Evolutionary conservation across 306 rosid genomes (phyloP).

Genomic region (Nissolia schottii): DNA sequence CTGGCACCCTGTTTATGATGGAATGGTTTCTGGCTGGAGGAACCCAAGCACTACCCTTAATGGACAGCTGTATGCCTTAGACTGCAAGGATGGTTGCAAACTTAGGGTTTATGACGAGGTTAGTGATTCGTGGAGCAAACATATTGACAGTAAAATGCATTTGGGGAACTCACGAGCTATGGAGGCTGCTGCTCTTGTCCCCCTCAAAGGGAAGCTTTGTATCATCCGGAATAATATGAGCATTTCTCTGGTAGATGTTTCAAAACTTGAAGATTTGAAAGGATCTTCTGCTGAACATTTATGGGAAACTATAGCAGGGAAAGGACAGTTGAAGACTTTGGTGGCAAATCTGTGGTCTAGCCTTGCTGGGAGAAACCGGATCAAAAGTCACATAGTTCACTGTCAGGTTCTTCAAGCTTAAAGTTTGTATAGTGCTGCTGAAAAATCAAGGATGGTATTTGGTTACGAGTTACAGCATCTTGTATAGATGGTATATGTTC

Average conservation of each 20-base stretch:
- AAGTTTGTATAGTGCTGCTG: conserved; percentile 27
- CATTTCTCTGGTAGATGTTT: conserved; percentile 71
- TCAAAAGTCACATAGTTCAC: conserved; percentile 85
- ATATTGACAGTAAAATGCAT: conserved; percentile 66
- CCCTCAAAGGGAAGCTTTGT: conserved; percentile 71
- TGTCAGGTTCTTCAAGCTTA: conserved; percentile 87
- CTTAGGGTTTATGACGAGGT: conserved; percentile 57
- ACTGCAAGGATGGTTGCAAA: conserved; percentile 84
- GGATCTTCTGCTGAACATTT: conserved; percentile 57
- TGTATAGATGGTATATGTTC: conserved; percentile 2
- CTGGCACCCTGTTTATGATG: conserved; percentile 69
- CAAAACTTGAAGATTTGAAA: conserved; percentile 42
- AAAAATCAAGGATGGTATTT: conserved; percentile 6
- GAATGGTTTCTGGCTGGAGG: conserved; percentile 87
- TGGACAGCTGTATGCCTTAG: conserved; percentile 72
- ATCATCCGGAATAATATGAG: conserved; percentile 76
- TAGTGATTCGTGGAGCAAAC: conserved; percentile 66
- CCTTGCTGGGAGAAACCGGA: conserved; percentile 77
- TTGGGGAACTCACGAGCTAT: conserved; percentile 63
- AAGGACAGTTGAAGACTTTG: conserved; percentile 74
- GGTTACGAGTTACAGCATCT: conserved; percentile 16
- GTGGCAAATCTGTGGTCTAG: conserved; percentile 79
- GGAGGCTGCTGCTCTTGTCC: conserved; percentile 75
- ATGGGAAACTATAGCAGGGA: conserved; percentile 78
- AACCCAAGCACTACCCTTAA: conserved; percentile 71